phyloP scores from a whole-genome alignment of 2,329 filamentous ascomycete genomes.

The Stylonectria norvegica region DNA sequence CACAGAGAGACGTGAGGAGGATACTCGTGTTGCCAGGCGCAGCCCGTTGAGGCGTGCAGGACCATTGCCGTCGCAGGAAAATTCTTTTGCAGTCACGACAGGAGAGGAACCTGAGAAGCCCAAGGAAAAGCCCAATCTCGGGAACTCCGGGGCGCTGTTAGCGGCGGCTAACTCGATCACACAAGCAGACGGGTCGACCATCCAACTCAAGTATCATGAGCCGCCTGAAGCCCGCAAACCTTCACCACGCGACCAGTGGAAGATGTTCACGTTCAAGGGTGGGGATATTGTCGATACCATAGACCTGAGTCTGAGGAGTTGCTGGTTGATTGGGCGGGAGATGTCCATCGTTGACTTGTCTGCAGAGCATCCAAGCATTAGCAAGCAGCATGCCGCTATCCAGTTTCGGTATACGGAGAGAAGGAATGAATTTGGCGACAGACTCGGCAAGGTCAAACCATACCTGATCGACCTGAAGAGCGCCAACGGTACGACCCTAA shows the following conservation, averaged over 20 bases:
- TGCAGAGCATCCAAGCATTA: constrained; percentile 87
- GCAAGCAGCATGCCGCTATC: constrained; percentile 92
- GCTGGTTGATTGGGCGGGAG: constrained; percentile 88
- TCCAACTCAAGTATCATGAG: constrained; percentile 94
- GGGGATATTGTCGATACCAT: constrained; percentile 77
- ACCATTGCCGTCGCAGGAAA: constrained; percentile 58
- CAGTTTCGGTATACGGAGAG: constrained; percentile 87
- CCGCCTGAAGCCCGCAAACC: constrained; percentile 90
- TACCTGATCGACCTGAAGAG: constrained; percentile 94
- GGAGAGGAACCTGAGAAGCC: constrained; percentile 50
- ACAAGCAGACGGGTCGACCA: constrained; percentile 67
- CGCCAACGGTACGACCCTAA: constrained; percentile 83
- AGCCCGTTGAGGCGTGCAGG: constrained; percentile 36
- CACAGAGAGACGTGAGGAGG: no score
- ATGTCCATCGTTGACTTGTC: constrained; percentile 74
- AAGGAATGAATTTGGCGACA: constrained; percentile 83
- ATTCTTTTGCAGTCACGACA: constrained; percentile 55
- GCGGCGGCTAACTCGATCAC: constrained; percentile 78
- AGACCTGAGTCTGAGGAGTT: constrained; percentile 70
- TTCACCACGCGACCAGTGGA: constrained; percentile 74
- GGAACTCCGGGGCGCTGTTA: constrained; percentile 74
- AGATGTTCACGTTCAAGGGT: constrained; percentile 89
- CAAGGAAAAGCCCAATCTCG: constrained; percentile 87
- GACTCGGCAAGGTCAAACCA: constrained; percentile 72
- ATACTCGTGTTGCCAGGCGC: constrained; percentile 21